These are phyloP conservation scores for Inonotus obliquus DNA, from an alignment of 1,284 basidiomycete genomes.

Conservation along the genomic window DNA sequence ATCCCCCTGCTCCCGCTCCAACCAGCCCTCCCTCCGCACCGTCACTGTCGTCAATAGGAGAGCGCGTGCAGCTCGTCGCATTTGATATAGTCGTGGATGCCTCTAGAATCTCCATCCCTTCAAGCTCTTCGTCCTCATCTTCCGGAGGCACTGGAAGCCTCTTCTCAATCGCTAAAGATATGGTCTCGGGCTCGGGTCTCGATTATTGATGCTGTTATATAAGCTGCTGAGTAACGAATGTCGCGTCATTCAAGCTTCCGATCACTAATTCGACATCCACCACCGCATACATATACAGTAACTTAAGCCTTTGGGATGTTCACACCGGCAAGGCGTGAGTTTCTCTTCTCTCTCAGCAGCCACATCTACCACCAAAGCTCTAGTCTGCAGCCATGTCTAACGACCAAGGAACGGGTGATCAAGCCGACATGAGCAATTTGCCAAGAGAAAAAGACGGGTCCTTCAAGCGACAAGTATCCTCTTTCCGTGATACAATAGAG, in stretches of 20 bases:
- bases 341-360: background rate
- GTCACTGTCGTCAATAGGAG: background rate
- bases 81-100: background rate
- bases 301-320: too few relatives aligned
- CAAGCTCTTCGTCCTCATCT: background rate
- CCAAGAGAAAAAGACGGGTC: constrained; percentile 66
- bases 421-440: constrained; percentile 59
- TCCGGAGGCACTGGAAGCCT: constrained; percentile 13
- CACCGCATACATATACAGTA: too few relatives aligned
- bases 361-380: background rate
- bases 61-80: background rate
- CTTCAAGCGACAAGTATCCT: constrained; percentile 72
- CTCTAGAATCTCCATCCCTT: background rate
- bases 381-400: background rate
- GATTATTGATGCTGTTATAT: too few relatives aligned
- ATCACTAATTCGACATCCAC: too few relatives aligned
- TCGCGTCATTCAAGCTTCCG: too few relatives aligned
- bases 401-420: background rate
- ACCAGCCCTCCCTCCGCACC: background rate
- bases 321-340: too few relatives aligned
- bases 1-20: background rate
- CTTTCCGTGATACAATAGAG: constrained; percentile 74
- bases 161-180: constrained; percentile 2
- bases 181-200: too few relatives aligned
- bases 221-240: too few relatives aligned